Evolutionary conservation across 2,329 filamentous ascomycete species (phyloP).

Genomic region (Ophiostoma sp.): DNA sequence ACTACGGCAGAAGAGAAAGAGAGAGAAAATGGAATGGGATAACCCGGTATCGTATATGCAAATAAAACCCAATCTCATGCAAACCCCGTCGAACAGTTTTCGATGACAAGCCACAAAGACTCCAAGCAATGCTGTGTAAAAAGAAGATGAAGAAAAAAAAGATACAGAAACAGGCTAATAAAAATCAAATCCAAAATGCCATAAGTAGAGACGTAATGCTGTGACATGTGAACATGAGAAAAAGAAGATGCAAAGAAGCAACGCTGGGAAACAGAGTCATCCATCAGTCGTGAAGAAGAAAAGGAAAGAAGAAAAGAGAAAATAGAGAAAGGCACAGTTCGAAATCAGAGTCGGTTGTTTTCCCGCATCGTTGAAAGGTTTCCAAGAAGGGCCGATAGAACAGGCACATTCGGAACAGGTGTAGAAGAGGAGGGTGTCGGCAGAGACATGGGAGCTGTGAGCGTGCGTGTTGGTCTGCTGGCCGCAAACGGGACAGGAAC

Average conservation of each 20-base stretch:
- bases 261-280: not conserved
- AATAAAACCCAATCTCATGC: not conserved
- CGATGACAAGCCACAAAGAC: constrained; percentile 20
- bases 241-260: not conserved
- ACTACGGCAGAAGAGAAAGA: not conserved
- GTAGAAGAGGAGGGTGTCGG: not conserved
- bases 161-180: constrained; percentile 1
- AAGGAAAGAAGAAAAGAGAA: not conserved
- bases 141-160: not conserved
- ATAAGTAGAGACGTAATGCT: constrained; percentile 8
- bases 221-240: constrained; percentile 10
- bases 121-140: constrained; percentile 24
- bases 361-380: constrained; percentile 14
- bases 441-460: not conserved
- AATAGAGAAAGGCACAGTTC: no score
- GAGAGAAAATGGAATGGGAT: not conserved
- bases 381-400: constrained; percentile 17
- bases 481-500: not conserved
- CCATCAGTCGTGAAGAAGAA: not conserved
- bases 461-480: not conserved
- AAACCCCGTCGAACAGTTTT: constrained; percentile 2
- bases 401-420: constrained; percentile 8
- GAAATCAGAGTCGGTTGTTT: constrained; percentile 17
- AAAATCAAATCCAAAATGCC: not conserved
- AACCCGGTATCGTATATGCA: constrained; percentile 21